Conservation (phyloP, 371 early-diverging fungal genomes). For the Lichtheimia corymbifera region DNA sequence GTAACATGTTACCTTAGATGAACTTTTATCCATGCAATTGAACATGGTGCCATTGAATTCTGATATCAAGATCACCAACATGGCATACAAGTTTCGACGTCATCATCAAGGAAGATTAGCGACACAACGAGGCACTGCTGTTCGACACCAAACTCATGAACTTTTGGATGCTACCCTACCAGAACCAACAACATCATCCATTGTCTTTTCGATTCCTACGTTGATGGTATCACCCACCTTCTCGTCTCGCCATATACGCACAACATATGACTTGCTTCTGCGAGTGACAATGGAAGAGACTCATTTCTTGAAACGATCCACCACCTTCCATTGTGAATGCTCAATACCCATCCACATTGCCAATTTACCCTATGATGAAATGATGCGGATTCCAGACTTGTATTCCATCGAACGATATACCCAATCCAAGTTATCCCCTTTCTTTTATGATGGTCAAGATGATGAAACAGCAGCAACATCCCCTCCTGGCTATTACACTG, state of each 20-base stretch:
- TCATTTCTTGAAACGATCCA: conserved; percentile 7
- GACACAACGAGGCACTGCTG: background rate
- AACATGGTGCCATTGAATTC: conserved; percentile 1
- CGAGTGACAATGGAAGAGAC: conserved; percentile 25
- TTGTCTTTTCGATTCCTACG: conserved; percentile 40
- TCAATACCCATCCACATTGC: conserved; percentile 75
- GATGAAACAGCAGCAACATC: conserved; percentile 4
- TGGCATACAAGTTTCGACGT: conserved; percentile 31
- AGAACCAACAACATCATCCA: background rate
- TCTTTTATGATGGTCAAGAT: conserved; percentile 27
- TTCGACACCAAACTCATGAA: background rate
- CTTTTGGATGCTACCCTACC: background rate
- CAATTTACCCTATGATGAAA: conserved; percentile 80
- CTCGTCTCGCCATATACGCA: conserved; percentile 43
- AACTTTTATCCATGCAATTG: conserved; percentile 13
- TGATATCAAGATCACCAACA: conserved; percentile 6
- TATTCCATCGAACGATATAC: conserved; percentile 30
- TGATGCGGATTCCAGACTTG: conserved; percentile 35
- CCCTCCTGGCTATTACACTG: background rate
- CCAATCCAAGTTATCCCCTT: conserved; percentile 23
- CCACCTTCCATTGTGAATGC: conserved; percentile 21
- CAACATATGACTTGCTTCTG: conserved; percentile 38
- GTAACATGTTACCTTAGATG: conserved; percentile 2
- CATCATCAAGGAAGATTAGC: conserved; percentile 42
- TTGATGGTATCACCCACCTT: conserved; percentile 47